Evolutionary conservation across 2,329 filamentous ascomycete genomes (phyloP).

Genomic region (Hymenoscyphus albidus): DNA sequence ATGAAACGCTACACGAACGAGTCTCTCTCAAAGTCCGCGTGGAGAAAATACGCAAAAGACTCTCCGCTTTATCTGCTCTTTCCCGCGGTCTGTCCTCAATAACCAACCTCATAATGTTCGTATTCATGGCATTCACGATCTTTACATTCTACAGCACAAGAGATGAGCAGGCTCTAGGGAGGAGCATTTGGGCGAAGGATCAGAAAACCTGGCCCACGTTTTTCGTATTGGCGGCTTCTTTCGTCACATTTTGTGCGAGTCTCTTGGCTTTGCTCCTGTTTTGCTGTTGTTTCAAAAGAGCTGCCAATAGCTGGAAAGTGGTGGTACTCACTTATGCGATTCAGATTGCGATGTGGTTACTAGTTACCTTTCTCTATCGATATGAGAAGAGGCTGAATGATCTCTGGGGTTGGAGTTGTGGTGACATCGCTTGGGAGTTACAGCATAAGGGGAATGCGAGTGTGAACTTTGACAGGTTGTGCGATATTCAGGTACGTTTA

Average conservation of each 20-base stretch:
- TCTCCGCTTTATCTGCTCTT: background rate
- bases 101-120: conserved; percentile 6
- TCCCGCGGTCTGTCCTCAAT: conserved; percentile 7
- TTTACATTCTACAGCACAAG: conserved; percentile 5
- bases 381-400: conserved; percentile 6
- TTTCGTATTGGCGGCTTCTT: background rate
- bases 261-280: conserved; percentile 1
- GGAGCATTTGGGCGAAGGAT: conserved; percentile 7
- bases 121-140: conserved; percentile 10
- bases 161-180: conserved; percentile 3
- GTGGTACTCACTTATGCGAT: conserved; percentile 1
- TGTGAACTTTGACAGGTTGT: conserved; percentile 8
- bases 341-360: conserved; percentile 5
- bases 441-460: conserved; percentile 5
- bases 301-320: conserved; percentile 8
- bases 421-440: background rate
- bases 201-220: conserved; percentile 8
- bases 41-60: background rate
- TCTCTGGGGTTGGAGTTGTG: conserved; percentile 11
- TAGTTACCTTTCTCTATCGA: conserved; percentile 8
- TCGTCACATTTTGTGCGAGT: conserved; percentile 6
- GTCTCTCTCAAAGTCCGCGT: background rate
- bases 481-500: conserved; percentile 7
- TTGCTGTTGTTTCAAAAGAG: conserved; percentile 11
- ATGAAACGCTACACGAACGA: background rate